Evolutionary conservation across 164 flowering plant genomes (phyloP).

Genomic region (Sextonia rubra): DNA sequence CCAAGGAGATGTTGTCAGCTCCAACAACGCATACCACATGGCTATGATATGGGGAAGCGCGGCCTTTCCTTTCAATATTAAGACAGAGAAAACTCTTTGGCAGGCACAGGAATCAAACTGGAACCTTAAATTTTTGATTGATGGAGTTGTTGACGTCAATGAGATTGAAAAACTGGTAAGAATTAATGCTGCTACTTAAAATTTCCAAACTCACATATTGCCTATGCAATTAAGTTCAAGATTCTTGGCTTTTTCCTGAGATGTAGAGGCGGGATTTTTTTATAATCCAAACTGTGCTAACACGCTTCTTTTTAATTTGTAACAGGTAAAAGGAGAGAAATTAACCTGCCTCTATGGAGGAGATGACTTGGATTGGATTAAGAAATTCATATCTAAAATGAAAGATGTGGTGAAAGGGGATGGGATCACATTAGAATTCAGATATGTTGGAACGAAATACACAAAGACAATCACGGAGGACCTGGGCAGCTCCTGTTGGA

Average conservation of each 20-base stretch:
- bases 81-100: conserved; percentile 29
- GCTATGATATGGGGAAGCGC: conserved; percentile 32
- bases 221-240: not conserved
- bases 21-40: conserved; percentile 33
- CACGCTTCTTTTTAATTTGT: not conserved
- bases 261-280: no score
- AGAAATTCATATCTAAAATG: conserved; percentile 23
- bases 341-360: conserved; percentile 37
- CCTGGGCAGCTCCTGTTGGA: conserved; percentile 23
- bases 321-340: conserved; percentile 20
- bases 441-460: conserved; percentile 40
- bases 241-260: no score
- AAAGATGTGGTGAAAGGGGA: conserved; percentile 6
- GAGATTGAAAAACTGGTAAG: conserved; percentile 27
- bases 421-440: conserved; percentile 24
- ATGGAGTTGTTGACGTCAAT: conserved; percentile 26
- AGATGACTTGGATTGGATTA: conserved; percentile 38
- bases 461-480: conserved; percentile 16
- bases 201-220: not conserved
- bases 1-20: conserved; percentile 22
- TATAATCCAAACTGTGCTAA: no score
- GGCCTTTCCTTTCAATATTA: conserved; percentile 32
- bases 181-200: not conserved
- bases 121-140: conserved; percentile 30
- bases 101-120: conserved; percentile 20